Percentiles rank a stretch among this genome's conserved stretches.
Conservation (phyloP, 1,284 basidiomycete species). For the Coniferiporia weirii region DNA sequence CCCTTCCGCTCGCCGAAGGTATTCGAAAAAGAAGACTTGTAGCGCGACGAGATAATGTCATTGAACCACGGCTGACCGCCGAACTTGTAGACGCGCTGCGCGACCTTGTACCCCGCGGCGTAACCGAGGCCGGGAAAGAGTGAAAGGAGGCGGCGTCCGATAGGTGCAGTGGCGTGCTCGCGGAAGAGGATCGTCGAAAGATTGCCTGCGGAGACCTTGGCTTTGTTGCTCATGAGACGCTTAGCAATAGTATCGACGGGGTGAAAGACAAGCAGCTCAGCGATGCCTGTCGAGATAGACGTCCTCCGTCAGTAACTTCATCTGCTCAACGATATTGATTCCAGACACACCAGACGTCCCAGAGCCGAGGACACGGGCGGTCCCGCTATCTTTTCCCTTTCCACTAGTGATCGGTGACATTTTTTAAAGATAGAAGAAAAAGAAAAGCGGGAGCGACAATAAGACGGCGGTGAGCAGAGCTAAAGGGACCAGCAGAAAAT, state of each 20-base stretch:
- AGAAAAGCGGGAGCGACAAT: neutral
- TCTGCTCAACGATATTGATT: neutral
- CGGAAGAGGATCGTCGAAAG: slow-evolving; percentile 84
- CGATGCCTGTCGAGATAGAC: slow-evolving; percentile 58
- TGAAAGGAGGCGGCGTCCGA: slow-evolving; percentile 76
- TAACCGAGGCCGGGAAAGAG: slow-evolving; percentile 98
- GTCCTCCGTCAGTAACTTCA: neutral
- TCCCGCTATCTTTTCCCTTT: slow-evolving; percentile 76
- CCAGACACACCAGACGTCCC: slow-evolving; percentile 76
- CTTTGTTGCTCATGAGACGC: slow-evolving; percentile 96
- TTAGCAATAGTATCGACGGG: slow-evolving; percentile 96
- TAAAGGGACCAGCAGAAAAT: neutral
- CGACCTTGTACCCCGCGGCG: slow-evolving; percentile 95
- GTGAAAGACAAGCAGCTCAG: slow-evolving; percentile 90
- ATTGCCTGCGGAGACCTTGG: slow-evolving; percentile 60
- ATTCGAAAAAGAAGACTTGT: slow-evolving; percentile 73
- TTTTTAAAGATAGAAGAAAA: neutral
- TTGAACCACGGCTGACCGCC: slow-evolving; percentile 98
- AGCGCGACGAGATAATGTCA: slow-evolving; percentile 79
- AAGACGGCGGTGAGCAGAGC: neutral
- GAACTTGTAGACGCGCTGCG: slow-evolving; percentile 96
- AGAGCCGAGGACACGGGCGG: slow-evolving; percentile 88
- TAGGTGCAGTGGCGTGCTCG: slow-evolving; percentile 69
- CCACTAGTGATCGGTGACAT: slow-evolving; percentile 11
- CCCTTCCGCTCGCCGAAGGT: slow-evolving; percentile 94